Percentiles rank a stretch among this genome's conserved stretches.
phyloP scores from a whole-genome alignment of 2,329 filamentous ascomycete species.

The Tolypocladium endophyticum region DNA sequence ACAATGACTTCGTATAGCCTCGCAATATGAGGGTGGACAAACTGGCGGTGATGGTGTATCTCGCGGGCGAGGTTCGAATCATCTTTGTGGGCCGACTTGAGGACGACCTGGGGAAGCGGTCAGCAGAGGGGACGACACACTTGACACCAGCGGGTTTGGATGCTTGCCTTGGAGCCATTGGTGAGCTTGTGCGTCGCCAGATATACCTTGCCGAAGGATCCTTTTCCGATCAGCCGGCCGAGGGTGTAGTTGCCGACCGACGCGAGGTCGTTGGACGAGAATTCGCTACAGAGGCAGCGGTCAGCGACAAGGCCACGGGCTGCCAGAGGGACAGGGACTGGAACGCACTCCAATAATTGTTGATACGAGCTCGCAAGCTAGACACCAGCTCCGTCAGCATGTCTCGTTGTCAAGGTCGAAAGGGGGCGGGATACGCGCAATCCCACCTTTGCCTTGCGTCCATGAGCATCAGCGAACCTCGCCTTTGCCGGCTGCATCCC shows the following conservation, averaged over 20 bases:
- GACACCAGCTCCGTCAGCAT: background rate
- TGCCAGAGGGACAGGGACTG: background rate
- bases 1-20: slow-evolving; percentile 97
- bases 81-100: slow-evolving; percentile 94
- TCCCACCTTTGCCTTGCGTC: slow-evolving; percentile 50
- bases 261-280: slow-evolving; percentile 80
- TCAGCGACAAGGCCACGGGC: background rate
- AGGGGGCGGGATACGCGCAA: background rate
- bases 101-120: slow-evolving; percentile 61
- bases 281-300: slow-evolving; percentile 55
- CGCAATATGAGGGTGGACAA: slow-evolving; percentile 94
- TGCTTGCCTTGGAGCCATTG: slow-evolving; percentile 81
- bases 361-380: slow-evolving; percentile 96
- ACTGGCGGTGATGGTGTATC: slow-evolving; percentile 97
- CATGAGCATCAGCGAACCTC: slow-evolving; percentile 43
- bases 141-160: background rate
- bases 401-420: background rate
- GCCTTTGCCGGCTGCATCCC: slow-evolving; percentile 44
- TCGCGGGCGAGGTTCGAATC: slow-evolving; percentile 93
- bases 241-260: slow-evolving; percentile 92
- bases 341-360: slow-evolving; percentile 78
- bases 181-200: slow-evolving; percentile 93
- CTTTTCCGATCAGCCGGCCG: slow-evolving; percentile 87
- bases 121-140: slow-evolving; percentile 10
- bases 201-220: slow-evolving; percentile 97